Evolutionary conservation across 83 land plant species (phyloP).

Genomic region (Larix sibirica): DNA sequence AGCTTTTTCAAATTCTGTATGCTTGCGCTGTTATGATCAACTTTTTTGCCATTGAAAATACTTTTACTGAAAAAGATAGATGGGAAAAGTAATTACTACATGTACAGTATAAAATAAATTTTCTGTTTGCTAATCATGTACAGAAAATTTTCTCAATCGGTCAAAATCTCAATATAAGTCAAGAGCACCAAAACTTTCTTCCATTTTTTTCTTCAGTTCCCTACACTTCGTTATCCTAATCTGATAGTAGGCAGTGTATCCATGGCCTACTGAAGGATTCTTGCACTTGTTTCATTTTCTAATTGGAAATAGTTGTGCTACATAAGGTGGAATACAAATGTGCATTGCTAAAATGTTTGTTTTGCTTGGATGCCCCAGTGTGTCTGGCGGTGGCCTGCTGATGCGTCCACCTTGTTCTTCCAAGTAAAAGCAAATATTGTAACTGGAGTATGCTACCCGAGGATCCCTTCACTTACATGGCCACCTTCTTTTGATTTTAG

Average conservation of each 20-base stretch:
- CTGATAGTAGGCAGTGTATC: background rate
- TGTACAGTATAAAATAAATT: background rate
- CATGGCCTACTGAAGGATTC: background rate
- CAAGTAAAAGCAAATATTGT: too few species aligned
- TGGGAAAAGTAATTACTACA: background rate
- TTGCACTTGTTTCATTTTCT: background rate
- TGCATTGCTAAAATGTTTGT: slow-evolving; percentile 3
- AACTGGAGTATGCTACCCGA: too few species aligned
- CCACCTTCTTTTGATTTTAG: background rate
- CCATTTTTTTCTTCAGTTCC: background rate
- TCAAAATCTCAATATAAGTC: background rate
- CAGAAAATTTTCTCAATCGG: background rate
- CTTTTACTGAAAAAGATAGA: background rate
- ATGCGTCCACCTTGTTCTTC: background rate
- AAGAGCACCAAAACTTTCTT: background rate
- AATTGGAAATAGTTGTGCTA: background rate
- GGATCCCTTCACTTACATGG: background rate
- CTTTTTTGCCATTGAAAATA: background rate
- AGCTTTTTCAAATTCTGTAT: slow-evolving; percentile 20
- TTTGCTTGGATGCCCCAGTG: background rate
- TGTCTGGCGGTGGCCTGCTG: background rate
- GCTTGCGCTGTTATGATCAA: background rate
- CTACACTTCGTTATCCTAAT: background rate
- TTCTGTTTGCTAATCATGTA: background rate
- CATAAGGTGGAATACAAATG: background rate